phyloP scores from a whole-genome alignment of 1,139 yeast genomes.

The Lodderomyces theae region DNA sequence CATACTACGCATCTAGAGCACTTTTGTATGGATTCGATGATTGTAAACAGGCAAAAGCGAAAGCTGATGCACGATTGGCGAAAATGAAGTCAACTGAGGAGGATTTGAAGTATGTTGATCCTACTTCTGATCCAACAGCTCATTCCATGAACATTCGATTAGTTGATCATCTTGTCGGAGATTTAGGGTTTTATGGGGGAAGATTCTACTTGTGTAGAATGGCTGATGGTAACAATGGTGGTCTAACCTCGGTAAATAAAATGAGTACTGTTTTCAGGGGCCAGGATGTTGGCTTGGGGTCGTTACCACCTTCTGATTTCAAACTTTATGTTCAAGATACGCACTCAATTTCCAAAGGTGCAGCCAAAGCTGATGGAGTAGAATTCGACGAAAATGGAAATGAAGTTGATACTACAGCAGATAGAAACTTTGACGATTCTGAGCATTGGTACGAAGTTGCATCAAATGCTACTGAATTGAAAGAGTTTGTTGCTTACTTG shows the following conservation, averaged over 20 bases:
- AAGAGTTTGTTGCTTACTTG: slow-evolving; percentile 29
- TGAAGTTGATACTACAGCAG: slow-evolving; percentile 18
- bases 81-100: slow-evolving; percentile 25
- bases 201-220: slow-evolving; percentile 45
- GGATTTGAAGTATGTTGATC: slow-evolving; percentile 39
- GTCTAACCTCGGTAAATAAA: slow-evolving; percentile 33
- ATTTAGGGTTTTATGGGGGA: slow-evolving; percentile 45
- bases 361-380: slow-evolving; percentile 30
- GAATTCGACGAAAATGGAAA: slow-evolving; percentile 28
- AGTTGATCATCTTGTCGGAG: slow-evolving; percentile 45
- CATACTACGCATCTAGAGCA: slow-evolving; percentile 41
- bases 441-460: slow-evolving; percentile 49
- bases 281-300: slow-evolving; percentile 16
- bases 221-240: slow-evolving; percentile 40
- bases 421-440: slow-evolving; percentile 4
- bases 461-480: slow-evolving; percentile 28
- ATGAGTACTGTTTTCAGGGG: slow-evolving; percentile 28
- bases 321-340: slow-evolving; percentile 53
- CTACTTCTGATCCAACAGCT: slow-evolving; percentile 38
- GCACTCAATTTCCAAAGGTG: slow-evolving; percentile 30
- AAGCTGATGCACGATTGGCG: slow-evolving; percentile 32
- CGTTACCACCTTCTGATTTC: slow-evolving; percentile 35
- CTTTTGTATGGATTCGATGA: slow-evolving; percentile 37
- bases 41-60: slow-evolving; percentile 30
- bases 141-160: slow-evolving; percentile 41